These are phyloP conservation scores for Fusarium ramigenum DNA, from an alignment of 2,329 filamentous ascomycete species.

Conservation along the genomic window DNA sequence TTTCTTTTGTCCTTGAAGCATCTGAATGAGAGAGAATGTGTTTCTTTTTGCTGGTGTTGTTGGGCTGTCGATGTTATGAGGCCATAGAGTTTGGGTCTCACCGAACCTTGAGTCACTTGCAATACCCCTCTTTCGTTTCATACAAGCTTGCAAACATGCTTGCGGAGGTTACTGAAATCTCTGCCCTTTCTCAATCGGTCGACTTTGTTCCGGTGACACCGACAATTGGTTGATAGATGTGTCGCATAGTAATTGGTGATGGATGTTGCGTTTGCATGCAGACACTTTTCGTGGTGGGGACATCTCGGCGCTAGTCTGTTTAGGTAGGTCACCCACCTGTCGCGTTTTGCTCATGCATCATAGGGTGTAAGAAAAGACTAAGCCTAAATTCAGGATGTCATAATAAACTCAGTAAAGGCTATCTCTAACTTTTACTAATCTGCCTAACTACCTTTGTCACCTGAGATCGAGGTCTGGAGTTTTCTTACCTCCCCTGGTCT, in stretches of 20 bases:
- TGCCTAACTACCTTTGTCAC: not conserved
- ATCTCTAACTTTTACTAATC: fast-evolving
- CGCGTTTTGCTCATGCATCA: constrained; percentile 10
- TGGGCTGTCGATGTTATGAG: not conserved
- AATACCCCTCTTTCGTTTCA: not conserved
- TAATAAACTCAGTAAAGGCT: not conserved
- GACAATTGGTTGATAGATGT: constrained; percentile 1
- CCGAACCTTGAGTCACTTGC: not conserved
- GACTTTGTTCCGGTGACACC: not conserved
- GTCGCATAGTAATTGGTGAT: not conserved
- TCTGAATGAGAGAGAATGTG: too few species aligned
- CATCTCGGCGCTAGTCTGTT: not conserved
- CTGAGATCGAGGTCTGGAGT: fast-evolving
- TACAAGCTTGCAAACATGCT: too few species aligned
- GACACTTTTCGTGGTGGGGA: not conserved
- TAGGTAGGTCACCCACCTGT: not conserved
- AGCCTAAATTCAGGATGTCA: fast-evolving
- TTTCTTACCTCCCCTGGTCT: not conserved
- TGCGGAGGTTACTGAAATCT: not conserved
- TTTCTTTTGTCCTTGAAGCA: not conserved
- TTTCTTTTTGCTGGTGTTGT: not conserved
- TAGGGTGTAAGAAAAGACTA: not conserved
- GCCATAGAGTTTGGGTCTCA: not conserved
- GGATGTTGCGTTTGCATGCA: not conserved
- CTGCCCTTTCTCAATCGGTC: not conserved